phyloP scores from a whole-genome alignment of 1,284 basidiomycete genomes.

The Caloboletus firmus region DNA sequence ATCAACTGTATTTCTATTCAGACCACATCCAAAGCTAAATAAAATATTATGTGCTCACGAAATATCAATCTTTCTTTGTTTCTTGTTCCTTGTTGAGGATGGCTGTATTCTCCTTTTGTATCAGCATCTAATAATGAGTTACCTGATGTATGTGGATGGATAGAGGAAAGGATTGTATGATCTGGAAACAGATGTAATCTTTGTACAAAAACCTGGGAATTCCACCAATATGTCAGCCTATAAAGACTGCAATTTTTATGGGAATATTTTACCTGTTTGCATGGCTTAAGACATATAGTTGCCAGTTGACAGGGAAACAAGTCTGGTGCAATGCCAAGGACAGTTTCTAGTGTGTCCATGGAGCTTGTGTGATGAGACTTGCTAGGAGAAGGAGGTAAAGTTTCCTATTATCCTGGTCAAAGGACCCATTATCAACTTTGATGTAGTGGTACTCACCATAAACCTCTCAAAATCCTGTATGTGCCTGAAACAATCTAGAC shows the following conservation, averaged over 20 bases:
- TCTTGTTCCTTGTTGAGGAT: conserved; percentile 2
- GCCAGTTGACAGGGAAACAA: conserved; percentile 40
- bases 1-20: conserved; percentile 19
- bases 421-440: rapidly evolving
- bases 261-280: conserved; percentile 35
- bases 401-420: conserved; percentile 18
- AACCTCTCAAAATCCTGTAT: conserved; percentile 28
- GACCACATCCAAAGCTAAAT: neutral
- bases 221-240: neutral
- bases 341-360: conserved; percentile 26
- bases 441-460: conserved; percentile 4
- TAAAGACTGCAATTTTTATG: neutral
- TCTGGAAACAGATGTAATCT: conserved; percentile 32
- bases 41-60: conserved; percentile 10
- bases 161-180: conserved; percentile 14
- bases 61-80: conserved; percentile 9
- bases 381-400: conserved; percentile 22
- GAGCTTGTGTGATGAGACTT: conserved; percentile 15
- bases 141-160: neutral
- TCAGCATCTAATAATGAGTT: conserved; percentile 1
- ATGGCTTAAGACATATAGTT: conserved; percentile 38
- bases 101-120: neutral
- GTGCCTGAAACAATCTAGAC: conserved; percentile 41
- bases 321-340: conserved; percentile 42
- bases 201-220: conserved; percentile 15